phyloP scores from a whole-genome alignment of 2,329 filamentous ascomycete genomes.

The Talaromyces sp. region DNA sequence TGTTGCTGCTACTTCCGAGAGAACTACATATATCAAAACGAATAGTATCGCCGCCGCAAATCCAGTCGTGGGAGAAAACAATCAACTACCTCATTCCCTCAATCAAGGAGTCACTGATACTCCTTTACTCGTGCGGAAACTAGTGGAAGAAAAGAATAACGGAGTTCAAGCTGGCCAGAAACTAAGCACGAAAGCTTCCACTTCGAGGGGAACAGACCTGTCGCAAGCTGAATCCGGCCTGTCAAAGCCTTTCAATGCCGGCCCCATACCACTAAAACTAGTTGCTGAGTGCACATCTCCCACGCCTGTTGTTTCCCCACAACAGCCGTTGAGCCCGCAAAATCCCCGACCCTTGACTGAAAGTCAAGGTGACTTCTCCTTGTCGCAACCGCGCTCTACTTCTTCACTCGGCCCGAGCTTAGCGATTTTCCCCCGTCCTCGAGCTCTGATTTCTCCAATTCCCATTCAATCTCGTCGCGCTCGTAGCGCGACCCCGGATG shows the following conservation, averaged over 20 bases:
- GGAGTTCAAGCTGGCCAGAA: neutral
- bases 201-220: neutral
- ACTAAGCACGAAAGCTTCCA: slow-evolving; percentile 1
- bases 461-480: slow-evolving; percentile 13
- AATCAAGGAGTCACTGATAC: slow-evolving; percentile 15
- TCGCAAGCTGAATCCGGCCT: neutral
- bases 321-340: slow-evolving; percentile 15
- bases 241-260: slow-evolving; percentile 5
- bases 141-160: slow-evolving; percentile 4
- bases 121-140: slow-evolving; percentile 3
- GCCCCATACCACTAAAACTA: slow-evolving; percentile 16
- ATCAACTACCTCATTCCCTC: slow-evolving; percentile 7
- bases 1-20: neutral
- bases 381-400: slow-evolving; percentile 1
- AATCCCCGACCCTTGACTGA: neutral
- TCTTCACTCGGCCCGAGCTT: neutral
- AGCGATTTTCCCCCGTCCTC: slow-evolving; percentile 3
- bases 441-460: slow-evolving; percentile 13
- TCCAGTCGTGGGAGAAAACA: neutral
- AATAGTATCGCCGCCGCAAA: neutral
- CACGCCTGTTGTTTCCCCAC: slow-evolving; percentile 11
- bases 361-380: neutral
- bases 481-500: slow-evolving; percentile 14
- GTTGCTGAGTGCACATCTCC: slow-evolving; percentile 29
- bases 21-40: neutral